A percentile compares a stretch with the other conserved stretches of the same genome.
Evolutionary conservation across 73 alveolate genomes (phyloP).

Genomic region (Paramecium tetraurelia): DNA sequence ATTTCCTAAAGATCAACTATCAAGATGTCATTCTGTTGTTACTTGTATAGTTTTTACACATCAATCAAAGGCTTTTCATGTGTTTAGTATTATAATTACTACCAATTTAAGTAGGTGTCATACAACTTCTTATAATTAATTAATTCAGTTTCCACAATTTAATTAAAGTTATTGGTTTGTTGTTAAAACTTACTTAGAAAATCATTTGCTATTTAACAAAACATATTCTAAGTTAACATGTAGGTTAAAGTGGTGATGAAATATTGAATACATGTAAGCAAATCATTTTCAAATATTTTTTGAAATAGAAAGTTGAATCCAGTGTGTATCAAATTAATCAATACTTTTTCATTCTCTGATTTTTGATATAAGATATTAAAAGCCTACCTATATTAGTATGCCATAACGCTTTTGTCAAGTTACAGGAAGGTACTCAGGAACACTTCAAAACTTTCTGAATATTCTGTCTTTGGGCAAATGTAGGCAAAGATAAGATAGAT

Average conservation of each 20-base stretch:
- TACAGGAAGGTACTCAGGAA: background rate
- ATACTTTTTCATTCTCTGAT: background rate
- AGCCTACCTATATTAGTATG: background rate
- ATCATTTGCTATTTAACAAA: background rate
- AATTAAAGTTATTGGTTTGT: background rate
- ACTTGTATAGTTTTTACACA: background rate
- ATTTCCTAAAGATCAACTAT: background rate
- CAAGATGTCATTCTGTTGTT: background rate
- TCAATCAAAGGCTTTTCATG: background rate
- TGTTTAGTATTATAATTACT: background rate
- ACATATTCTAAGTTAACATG: background rate
- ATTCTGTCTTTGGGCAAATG: background rate
- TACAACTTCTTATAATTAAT: background rate
- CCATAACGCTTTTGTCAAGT: background rate
- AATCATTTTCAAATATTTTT: conserved; percentile 1
- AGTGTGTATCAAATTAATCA: background rate
- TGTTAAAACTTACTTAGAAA: background rate
- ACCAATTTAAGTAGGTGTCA: conserved; percentile 8
- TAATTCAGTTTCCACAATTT: background rate
- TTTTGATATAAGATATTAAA: background rate
- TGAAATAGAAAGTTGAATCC: background rate
- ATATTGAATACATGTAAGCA: background rate
- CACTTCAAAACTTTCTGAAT: background rate
- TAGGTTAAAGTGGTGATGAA: background rate
- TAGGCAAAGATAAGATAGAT: background rate